Conservation (phyloP, 2,329 filamentous ascomycete genomes). For the Pseudogymnoascus sp. region DNA sequence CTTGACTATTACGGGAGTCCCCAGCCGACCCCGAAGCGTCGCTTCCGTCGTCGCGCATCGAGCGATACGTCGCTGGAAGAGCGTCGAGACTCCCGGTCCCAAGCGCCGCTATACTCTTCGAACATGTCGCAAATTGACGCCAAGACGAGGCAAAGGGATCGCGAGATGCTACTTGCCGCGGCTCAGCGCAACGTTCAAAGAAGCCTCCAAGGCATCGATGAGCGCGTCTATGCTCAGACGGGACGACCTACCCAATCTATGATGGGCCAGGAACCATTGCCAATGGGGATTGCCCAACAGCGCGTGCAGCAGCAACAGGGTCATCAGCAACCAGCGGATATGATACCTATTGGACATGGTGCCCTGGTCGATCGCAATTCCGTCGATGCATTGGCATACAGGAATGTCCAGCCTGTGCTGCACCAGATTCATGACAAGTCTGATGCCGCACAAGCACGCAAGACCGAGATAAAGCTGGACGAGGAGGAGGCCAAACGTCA, state of each 20-base stretch:
- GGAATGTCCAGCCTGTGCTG: slow-evolving; percentile 70
- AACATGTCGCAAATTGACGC: slow-evolving; percentile 60
- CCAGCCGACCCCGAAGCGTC: slow-evolving; percentile 40
- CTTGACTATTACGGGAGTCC: slow-evolving; percentile 63
- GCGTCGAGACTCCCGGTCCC: slow-evolving; percentile 58
- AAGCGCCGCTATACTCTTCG: slow-evolving; percentile 70
- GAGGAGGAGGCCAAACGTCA: slow-evolving; percentile 56
- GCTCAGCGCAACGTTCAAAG: slow-evolving; percentile 82
- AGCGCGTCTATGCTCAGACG: slow-evolving; percentile 66
- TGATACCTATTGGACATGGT: slow-evolving; percentile 67
- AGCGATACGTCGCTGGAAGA: slow-evolving; percentile 51
- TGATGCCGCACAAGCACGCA: slow-evolving; percentile 59
- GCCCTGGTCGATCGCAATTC: slow-evolving; percentile 70
- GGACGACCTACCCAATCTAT: slow-evolving; percentile 62
- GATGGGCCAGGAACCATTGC: slow-evolving; percentile 69
- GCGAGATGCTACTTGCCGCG: slow-evolving; percentile 63
- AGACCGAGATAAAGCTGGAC: slow-evolving; percentile 54
- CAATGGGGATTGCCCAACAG: slow-evolving; percentile 47
- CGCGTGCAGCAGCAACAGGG: slow-evolving; percentile 35
- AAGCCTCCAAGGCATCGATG: slow-evolving; percentile 70
- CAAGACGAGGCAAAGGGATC: slow-evolving; percentile 66
- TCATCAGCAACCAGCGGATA: slow-evolving; percentile 21
- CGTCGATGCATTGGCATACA: slow-evolving; percentile 69
- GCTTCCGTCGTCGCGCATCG: slow-evolving; percentile 49
- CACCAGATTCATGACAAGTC: slow-evolving; percentile 78